Conservation (phyloP, 371 early-diverging fungal species). For the Mortierella sp. region DNA sequence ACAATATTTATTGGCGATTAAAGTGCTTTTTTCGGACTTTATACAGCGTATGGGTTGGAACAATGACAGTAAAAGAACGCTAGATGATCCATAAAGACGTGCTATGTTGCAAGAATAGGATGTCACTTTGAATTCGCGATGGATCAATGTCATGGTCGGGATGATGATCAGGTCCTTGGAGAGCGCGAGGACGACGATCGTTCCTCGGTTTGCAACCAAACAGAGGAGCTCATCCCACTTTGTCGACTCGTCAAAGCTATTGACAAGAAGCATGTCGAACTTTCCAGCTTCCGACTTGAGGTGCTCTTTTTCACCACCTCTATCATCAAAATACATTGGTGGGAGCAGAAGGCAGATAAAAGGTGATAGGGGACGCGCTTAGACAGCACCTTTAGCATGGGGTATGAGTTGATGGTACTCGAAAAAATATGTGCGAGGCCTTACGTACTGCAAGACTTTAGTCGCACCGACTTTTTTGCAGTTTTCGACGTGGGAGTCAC, state of each 20-base stretch:
- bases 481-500: constrained; percentile 6
- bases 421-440: no score
- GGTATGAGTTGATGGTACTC: no score
- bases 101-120: no score
- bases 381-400: no score
- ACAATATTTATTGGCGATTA: no score
- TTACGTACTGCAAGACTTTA: constrained; percentile 5
- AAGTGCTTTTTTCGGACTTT: no score
- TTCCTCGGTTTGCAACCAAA: constrained; percentile 41
- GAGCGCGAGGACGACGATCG: constrained; percentile 48
- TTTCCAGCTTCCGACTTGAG: neutral
- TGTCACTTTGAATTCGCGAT: constrained; percentile 34
- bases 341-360: no score
- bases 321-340: no score
- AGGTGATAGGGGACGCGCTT: no score
- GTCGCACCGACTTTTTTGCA: constrained; percentile 16
- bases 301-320: neutral
- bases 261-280: constrained; percentile 24
- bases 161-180: constrained; percentile 30
- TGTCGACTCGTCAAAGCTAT: constrained; percentile 12
- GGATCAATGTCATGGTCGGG: constrained; percentile 22
- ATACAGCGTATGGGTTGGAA: no score
- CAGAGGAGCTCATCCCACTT: constrained; percentile 16
- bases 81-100: no score
- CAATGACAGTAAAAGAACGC: no score